Evolutionary conservation across 495 filamentous ascomycete species (phyloP).

Genomic region (Neurospora sp.): DNA sequence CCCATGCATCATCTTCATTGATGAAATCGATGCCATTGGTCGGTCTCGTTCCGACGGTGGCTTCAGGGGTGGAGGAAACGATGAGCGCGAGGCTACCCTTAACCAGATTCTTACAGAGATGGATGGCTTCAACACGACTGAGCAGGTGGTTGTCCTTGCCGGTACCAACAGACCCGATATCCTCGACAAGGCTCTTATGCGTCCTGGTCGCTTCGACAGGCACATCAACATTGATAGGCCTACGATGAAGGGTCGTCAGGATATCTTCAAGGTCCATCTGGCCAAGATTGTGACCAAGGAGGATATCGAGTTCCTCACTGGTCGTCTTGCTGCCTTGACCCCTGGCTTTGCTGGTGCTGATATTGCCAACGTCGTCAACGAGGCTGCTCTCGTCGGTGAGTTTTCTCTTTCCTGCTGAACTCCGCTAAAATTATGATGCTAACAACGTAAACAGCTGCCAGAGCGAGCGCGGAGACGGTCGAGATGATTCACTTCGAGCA

Average conservation of each 20-base stretch:
- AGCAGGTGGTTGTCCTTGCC: constrained; percentile 96
- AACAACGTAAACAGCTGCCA: constrained; percentile 55
- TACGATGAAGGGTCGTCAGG: constrained; percentile 92
- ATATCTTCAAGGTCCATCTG: constrained; percentile 90
- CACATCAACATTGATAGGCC: constrained; percentile 89
- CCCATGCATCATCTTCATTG: constrained; percentile 98
- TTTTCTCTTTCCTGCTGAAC: constrained; percentile 9
- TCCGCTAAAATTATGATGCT: constrained; percentile 13
- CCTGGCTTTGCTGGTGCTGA: constrained; percentile 96
- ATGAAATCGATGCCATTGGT: constrained; percentile 97
- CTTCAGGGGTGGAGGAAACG: constrained; percentile 77
- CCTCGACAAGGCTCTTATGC: constrained; percentile 90
- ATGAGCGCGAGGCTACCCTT: constrained; percentile 90
- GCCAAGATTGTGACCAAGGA: constrained; percentile 86
- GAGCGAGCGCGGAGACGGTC: constrained; percentile 63
- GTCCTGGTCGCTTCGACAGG: constrained; percentile 91
- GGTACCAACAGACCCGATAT: constrained; percentile 94
- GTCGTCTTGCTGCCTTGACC: constrained; percentile 80
- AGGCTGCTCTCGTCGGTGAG: constrained; percentile 93
- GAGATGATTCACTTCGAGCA: constrained; percentile 88
- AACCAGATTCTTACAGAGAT: constrained; percentile 99
- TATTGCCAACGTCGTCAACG: constrained; percentile 96
- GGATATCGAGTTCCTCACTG: constrained; percentile 76
- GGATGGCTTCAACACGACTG: constrained; percentile 97
- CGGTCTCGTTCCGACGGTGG: constrained; percentile 66